phyloP scores from a whole-genome alignment of 495 filamentous ascomycete genomes.

The Filosporella fistucella region DNA sequence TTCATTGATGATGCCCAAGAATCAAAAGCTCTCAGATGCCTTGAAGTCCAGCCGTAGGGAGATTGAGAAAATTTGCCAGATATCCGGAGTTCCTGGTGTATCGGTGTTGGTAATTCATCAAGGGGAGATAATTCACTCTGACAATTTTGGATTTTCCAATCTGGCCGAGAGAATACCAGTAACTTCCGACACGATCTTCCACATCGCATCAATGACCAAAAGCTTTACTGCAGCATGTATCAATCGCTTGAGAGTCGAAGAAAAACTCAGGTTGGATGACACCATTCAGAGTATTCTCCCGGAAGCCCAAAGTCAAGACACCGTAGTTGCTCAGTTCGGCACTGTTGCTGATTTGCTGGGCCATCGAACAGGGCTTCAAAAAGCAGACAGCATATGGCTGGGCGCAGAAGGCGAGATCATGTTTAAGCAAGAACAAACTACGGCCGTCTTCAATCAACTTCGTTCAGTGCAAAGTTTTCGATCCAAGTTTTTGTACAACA shows the following conservation, averaged over 20 bases:
- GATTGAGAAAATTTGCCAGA: not conserved
- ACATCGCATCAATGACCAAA: constrained; percentile 13
- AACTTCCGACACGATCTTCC: constrained; percentile 15
- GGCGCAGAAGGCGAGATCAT: constrained; percentile 1
- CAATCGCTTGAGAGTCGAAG: constrained; percentile 13
- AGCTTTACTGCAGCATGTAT: constrained; percentile 10
- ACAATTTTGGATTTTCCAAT: constrained; percentile 25
- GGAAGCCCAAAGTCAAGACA: not conserved
- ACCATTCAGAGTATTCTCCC: constrained; percentile 8
- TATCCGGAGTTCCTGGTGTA: not conserved
- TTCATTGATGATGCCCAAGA: too few relatives aligned
- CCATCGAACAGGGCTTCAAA: constrained; percentile 13
- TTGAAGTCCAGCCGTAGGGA: not conserved
- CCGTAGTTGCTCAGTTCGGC: not conserved
- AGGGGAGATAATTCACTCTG: constrained; percentile 1
- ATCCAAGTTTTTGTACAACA: constrained; percentile 23
- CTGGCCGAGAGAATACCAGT: not conserved
- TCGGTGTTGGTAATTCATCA: not conserved
- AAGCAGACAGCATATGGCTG: not conserved
- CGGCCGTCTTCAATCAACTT: constrained; percentile 9
- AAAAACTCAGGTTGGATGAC: constrained; percentile 8
- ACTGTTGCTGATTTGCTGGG: constrained; percentile 16
- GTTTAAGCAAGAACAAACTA: not conserved
- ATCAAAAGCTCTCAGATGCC: too few relatives aligned
- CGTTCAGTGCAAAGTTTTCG: not conserved